Base-by-base conservation (phyloP, 1,139 yeast genomes). In the Candida glucosophila region DNA sequence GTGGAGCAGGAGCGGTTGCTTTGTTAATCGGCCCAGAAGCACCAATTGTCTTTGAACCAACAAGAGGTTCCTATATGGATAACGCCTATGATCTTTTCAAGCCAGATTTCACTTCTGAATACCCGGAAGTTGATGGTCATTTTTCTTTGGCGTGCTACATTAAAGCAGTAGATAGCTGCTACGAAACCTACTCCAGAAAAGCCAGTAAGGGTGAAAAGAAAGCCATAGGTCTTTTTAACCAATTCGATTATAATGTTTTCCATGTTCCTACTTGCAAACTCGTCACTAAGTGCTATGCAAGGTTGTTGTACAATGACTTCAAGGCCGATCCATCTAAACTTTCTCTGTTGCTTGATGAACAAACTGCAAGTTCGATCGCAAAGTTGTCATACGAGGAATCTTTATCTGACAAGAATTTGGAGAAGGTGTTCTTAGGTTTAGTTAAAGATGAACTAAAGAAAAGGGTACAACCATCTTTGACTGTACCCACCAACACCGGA, bases 1-100 rank as follows among this genome's bases (percentile, higher is more conserved):
- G 99, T 54, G 99, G 99, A 61, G 97, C 94, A 33, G 99, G 99
- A 49, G 73, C 94, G 29, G 93, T 90, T 33, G 99, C 99, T 26
- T 48, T 92, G 52, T 75, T 82, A 55, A 81, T 92, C 48, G 99
- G 99, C 28, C 95, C 97, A 29, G 95, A 92, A 50, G 97, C 98
- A 22, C 98, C 98, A 40, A 71, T 92, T 44, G 96, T 83, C 24
- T 77, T 92, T 45, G 97, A 90, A 47, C 59, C 79, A 28, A 71
- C 76, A 33, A 83, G 93, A 61, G 97, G 97, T 37, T 72, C 93
- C 15, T 82, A 65, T 67, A 82, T 90, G 93, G 92, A 82, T 59
- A 95, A 90, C 52, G 95, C 92, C 27, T 90, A 90, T 58, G 97
- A 90, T 61, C 90, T 88, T 64, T 92, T 86, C 69, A 90, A 90